A percentile compares a stretch with the other conserved stretches of the same genome.
Evolutionary conservation across 164 flowering plant species (phyloP).

Genomic region (Nymphaea colorata): DNA sequence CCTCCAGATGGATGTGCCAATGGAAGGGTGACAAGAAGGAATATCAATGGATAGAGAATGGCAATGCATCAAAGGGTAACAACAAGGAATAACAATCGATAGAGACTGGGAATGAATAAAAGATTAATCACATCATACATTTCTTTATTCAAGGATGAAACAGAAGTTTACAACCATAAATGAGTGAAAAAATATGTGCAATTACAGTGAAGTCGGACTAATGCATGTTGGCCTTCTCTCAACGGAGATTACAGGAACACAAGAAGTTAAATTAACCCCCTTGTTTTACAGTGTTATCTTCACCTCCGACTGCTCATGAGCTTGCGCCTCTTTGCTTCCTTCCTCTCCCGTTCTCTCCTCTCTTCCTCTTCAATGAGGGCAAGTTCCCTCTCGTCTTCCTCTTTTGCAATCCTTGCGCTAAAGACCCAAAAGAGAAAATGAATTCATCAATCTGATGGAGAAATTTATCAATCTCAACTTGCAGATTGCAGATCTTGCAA

Average conservation of each 20-base stretch:
- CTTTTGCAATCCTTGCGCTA: constrained; percentile 57
- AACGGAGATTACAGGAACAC: background rate
- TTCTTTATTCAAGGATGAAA: no score
- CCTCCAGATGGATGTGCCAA: background rate
- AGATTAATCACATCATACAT: no score
- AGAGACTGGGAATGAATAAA: no score
- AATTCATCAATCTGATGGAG: background rate
- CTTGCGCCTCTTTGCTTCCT: constrained; percentile 51
- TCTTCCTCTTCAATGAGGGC: constrained; percentile 71
- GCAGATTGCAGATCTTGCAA: background rate
- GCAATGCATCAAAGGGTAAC: no score
- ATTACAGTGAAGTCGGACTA: background rate
- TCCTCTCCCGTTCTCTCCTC: constrained; percentile 40
- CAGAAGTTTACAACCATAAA: no score
- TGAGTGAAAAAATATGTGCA: background rate
- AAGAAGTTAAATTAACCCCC: background rate
- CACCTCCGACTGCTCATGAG: constrained; percentile 4
- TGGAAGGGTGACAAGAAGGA: background rate
- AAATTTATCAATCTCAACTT: background rate
- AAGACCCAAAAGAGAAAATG: background rate
- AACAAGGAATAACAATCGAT: no score
- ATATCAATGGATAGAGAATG: no score
- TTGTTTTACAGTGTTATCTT: background rate
- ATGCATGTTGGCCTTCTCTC: no score
- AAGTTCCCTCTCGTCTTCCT: constrained; percentile 68